Base-by-base conservation (phyloP, 805 yeast species). In the Vanderwaltozyma tropicalis region DNA sequence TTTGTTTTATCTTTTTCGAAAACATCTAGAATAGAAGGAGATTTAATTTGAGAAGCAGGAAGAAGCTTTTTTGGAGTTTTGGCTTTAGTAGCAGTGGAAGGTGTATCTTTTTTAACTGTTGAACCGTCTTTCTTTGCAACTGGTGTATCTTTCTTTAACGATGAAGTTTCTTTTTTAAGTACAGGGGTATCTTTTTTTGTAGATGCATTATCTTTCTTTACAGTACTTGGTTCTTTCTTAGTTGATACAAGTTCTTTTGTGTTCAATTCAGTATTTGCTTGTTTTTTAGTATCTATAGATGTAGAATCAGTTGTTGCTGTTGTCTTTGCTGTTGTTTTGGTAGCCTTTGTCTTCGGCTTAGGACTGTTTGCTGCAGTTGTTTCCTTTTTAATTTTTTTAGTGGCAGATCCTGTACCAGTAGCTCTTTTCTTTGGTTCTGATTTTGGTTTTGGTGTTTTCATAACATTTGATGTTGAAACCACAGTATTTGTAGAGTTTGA, bases 11-110 rank as follows among this genome's bases (percentile, higher is more conserved):
- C 43, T 13, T 43, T 38, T 28, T 45, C 50, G 26, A 48, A 41
- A 7, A 41, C 44, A 13, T 44, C 48, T n/a, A 50, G 27, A 7
- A 55, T 16, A 11, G 54, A 42, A 7, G 60, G 55, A 3, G 51
- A 43, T 15, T 47, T 47, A 8, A 52, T 39, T 13, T 44, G 35
- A 11, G 57, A 49, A 13, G 58, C 49, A 11, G 49, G 42, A 4
- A 44, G 41, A 14, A 53, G 31, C 29, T 46, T 49, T 28, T 39
- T 46, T 7, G 53, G 50, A 12, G 56, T 22, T 35, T 36, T 20
- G 37, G 34, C 28, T 27, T 27, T 30, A 25, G 5, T 30, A 19
- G 27, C 17, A 28, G 22, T 14, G 5, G 29, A 15, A 9, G 18
- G 16, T 14, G n/a, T 28, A n/a, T 29, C 22, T 13, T 6, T 18